These are phyloP conservation scores for Ustilago bromivora DNA, from an alignment of 1,284 basidiomycete species.

Conservation along the genomic window DNA sequence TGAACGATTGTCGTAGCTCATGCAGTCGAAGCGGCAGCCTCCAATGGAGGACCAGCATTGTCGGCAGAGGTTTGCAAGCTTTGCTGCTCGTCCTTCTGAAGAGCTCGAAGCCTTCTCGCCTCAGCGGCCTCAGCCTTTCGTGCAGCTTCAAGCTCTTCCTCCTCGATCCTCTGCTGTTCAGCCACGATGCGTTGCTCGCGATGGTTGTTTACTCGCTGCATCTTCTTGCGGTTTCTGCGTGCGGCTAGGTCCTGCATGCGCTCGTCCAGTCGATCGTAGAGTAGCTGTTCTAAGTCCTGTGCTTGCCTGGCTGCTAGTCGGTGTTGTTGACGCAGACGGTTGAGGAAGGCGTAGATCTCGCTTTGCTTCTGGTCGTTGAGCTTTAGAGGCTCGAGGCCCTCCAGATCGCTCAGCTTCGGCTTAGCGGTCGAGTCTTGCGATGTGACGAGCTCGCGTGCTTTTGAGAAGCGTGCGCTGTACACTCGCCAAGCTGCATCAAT, in stretches of 20 bases:
- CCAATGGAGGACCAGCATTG: conserved; percentile 16
- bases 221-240: conserved; percentile 11
- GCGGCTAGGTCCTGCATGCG: conserved; percentile 20
- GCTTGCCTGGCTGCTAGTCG: conserved; percentile 26
- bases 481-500: conserved; percentile 42
- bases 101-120: conserved; percentile 27
- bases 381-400: conserved; percentile 19
- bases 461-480: conserved; percentile 33
- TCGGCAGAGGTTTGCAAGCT: conserved; percentile 20
- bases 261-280: conserved; percentile 42
- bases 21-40: conserved; percentile 23
- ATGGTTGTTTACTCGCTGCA: conserved; percentile 17
- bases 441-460: conserved; percentile 19
- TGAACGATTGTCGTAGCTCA: conserved; percentile 9
- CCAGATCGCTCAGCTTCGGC: not conserved
- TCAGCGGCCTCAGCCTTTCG: conserved; percentile 37
- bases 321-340: conserved; percentile 33
- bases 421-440: not conserved
- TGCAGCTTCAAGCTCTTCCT: conserved; percentile 27
- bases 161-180: conserved; percentile 32
- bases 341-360: conserved; percentile 41
- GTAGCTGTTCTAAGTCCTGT: conserved; percentile 38
- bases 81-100: conserved; percentile 34
- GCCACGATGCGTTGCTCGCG: conserved; percentile 20
- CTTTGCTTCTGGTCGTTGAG: conserved; percentile 20